Evolutionary conservation across 805 yeast species (phyloP).

Genomic region (Nakazawaea ambrosiae): DNA sequence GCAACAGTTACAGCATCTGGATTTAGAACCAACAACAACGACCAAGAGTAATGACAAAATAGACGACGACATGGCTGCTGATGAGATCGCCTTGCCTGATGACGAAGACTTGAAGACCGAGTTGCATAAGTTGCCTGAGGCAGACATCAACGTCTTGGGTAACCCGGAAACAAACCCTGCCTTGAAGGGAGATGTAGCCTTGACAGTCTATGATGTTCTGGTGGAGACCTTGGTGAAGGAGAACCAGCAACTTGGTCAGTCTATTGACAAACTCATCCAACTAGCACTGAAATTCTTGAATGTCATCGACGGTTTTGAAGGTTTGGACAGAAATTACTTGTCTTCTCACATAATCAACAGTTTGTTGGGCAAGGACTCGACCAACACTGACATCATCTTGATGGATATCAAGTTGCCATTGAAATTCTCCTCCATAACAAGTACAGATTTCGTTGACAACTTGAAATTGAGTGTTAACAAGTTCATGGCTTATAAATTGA

Average conservation of each 20-base stretch:
- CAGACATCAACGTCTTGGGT: conserved; percentile 80
- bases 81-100: conserved; percentile 38
- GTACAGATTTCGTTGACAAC: conserved; percentile 43
- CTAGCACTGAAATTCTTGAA: conserved; percentile 36
- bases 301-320: conserved; percentile 63
- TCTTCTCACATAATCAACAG: conserved; percentile 55
- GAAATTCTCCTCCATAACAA: conserved; percentile 37
- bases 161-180: conserved; percentile 81
- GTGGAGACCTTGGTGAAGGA: conserved; percentile 37
- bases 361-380: conserved; percentile 35
- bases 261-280: conserved; percentile 30
- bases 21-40: conserved; percentile 27
- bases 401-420: conserved; percentile 63
- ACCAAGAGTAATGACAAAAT: conserved; percentile 29
- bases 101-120: conserved; percentile 51
- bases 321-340: conserved; percentile 62
- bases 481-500: conserved; percentile 48
- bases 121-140: conserved; percentile 74
- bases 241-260: conserved; percentile 19
- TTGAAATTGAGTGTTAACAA: conserved; percentile 68
- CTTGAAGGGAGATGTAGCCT: conserved; percentile 62
- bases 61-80: conserved; percentile 22
- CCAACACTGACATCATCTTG: conserved; percentile 31
- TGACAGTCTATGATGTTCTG: conserved; percentile 64
- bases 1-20: conserved; percentile 49